These are phyloP conservation scores for Orbilia quercus DNA, from an alignment of 2,329 filamentous ascomycete species.

Conservation along the genomic window DNA sequence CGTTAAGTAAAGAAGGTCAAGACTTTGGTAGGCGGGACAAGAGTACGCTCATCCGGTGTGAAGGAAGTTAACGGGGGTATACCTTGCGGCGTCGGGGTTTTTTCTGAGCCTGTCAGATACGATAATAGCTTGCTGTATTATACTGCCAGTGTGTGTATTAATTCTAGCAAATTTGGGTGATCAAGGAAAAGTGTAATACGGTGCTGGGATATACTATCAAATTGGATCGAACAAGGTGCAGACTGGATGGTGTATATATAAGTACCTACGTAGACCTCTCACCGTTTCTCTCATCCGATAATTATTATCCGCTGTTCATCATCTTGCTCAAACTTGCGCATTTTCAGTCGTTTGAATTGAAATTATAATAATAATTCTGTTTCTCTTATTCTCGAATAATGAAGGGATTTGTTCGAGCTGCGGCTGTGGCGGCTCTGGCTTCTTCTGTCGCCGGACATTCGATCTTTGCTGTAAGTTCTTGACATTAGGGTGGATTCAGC, in stretches of 20 bases:
- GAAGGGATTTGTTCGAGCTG: slow-evolving; percentile 34
- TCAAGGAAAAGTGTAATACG: no score
- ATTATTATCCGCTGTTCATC: slow-evolving; percentile 11
- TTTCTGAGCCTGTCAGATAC: no score
- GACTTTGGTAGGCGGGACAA: slow-evolving; percentile 53
- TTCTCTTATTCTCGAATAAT: slow-evolving; percentile 30
- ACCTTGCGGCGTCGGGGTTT: no score
- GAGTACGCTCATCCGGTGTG: slow-evolving; percentile 53
- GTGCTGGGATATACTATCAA: no score
- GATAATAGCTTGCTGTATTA: no score
- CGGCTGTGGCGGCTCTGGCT: slow-evolving; percentile 36
- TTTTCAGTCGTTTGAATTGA: slow-evolving; percentile 20
- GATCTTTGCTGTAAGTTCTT: slow-evolving; percentile 51
- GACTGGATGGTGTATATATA: no score
- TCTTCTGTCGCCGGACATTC: slow-evolving; percentile 49
- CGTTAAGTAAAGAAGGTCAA: slow-evolving; percentile 4
- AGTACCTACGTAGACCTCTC: slow-evolving; percentile 8
- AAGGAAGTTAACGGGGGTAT: slow-evolving; percentile 5
- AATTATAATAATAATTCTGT: slow-evolving; percentile 14
- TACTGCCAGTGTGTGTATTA: background rate
- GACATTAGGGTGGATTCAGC: no score
- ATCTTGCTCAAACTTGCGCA: slow-evolving; percentile 45
- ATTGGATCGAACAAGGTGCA: no score
- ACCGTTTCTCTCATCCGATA: slow-evolving; percentile 12
- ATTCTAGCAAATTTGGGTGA: slow-evolving; percentile 9